Base-by-base conservation (phyloP, 257 asterid genomes). In the Rubia yunnanensis region DNA sequence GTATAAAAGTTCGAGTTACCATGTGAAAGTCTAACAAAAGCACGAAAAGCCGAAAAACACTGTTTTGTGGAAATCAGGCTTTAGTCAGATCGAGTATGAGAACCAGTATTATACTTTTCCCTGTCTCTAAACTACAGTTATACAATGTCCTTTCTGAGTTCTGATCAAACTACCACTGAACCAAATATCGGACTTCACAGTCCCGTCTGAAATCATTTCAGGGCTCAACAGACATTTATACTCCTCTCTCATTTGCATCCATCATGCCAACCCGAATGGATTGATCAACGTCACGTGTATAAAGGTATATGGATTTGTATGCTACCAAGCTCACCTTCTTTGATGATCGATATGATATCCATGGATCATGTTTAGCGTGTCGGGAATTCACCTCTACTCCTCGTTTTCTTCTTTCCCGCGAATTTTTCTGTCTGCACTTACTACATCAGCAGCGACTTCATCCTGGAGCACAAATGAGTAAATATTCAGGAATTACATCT, bases 371-470 rank as follows among this genome's bases (percentile, higher is more conserved):
- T 50, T 50, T 53, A 22, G 52, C 46, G 46, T 10, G 14, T 26
- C 56, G 26, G 59, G 52, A 75, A 63, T 58, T 48, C 52, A 59
- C 50, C 67, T 27, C 36, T 50, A 61, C 52, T 31, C 61, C 69
- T 63, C 58, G 59, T 65, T 59, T 34, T 60, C 70, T 5, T 67
- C 66, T 64, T 73, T 70, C 24, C 73, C 52, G 20, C 69, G 28
- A 67, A 0, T 23, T 13, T 44, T 59, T 13, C 34, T 28, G 44
- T 78, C 77, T 68, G 67, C 65, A 59, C 65, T 53, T 56, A 38
- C 64, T 24, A 31, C 50, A 7, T 35, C 34, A 67, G 41, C 49
- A 28, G 72, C 49, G 15, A 38, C 78, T 48, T 70, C 69, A 0
- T 63, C 77, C 83, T 78, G 73, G 57, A 50, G 38, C 0, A 49